Conservation (phyloP, 2,329 filamentous ascomycete genomes). For the Eutypella sp. region DNA sequence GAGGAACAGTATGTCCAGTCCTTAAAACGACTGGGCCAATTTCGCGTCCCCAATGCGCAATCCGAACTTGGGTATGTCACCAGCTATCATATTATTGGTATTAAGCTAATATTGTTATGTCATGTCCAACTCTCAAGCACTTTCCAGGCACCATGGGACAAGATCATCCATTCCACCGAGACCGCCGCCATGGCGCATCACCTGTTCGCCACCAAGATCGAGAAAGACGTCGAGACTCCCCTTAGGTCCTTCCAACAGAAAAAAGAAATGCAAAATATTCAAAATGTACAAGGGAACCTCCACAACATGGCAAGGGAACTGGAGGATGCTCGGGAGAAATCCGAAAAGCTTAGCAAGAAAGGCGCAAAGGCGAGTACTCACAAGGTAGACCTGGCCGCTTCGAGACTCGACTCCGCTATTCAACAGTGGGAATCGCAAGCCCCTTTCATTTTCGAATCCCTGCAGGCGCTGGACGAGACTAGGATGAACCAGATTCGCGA, state of each 20-base stretch:
- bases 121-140: slow-evolving; percentile 57
- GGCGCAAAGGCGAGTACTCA: slow-evolving; percentile 69
- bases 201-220: slow-evolving; percentile 73
- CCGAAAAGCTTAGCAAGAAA: slow-evolving; percentile 79
- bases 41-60: slow-evolving; percentile 67
- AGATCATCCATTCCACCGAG: slow-evolving; percentile 75
- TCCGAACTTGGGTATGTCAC: slow-evolving; percentile 77
- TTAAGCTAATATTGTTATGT: slow-evolving; percentile 11
- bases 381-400: slow-evolving; percentile 70
- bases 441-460: slow-evolving; percentile 87
- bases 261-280: slow-evolving; percentile 77
- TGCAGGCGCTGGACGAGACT: slow-evolving; percentile 86
- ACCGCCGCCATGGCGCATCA: slow-evolving; percentile 80
- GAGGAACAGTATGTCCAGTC: slow-evolving; percentile 86
- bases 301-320: slow-evolving; percentile 76
- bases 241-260: slow-evolving; percentile 69
- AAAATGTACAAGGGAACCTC: slow-evolving; percentile 77
- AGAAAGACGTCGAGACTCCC: slow-evolving; percentile 80
- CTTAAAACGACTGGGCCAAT: slow-evolving; percentile 73
- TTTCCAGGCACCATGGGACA: slow-evolving; percentile 87
- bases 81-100: slow-evolving; percentile 4
- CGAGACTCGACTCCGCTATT: slow-evolving; percentile 70
- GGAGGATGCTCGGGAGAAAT: slow-evolving; percentile 76
- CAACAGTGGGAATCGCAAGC: slow-evolving; percentile 92
- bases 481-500: slow-evolving; percentile 87